Conservation (phyloP, 2,329 filamentous ascomycete genomes). For the Blastomyces parvus region DNA sequence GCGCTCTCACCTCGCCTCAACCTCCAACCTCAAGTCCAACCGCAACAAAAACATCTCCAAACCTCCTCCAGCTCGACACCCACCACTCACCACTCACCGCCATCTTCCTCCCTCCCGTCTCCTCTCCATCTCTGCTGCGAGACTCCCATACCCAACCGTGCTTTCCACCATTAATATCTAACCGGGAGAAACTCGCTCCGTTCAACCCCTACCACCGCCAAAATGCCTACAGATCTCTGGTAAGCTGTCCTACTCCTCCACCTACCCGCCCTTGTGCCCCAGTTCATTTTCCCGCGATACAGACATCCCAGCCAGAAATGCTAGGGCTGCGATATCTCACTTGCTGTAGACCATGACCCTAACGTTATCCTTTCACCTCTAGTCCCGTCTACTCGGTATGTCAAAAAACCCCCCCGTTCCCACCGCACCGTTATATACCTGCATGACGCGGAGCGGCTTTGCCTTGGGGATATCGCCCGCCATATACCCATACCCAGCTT, state of each 20-base stretch:
- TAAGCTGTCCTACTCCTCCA: slow-evolving; percentile 47
- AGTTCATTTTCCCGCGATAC: not conserved
- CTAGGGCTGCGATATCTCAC: not conserved
- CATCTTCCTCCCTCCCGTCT: slow-evolving; percentile 1
- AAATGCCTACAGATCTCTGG: slow-evolving; percentile 73
- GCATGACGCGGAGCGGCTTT: not conserved
- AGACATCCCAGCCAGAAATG: not conserved
- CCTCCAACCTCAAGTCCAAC: slow-evolving; percentile 1
- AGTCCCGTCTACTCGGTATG: slow-evolving; percentile 99
- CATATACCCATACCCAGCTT: slow-evolving; percentile 4
- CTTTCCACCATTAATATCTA: slow-evolving; percentile 5
- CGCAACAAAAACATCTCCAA: not conserved
- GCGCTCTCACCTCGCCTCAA: not conserved
- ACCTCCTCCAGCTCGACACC: not conserved
- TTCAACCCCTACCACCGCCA: not conserved
- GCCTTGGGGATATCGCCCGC: not conserved
- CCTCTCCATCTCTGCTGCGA: slow-evolving; percentile 1
- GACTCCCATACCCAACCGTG: not conserved
- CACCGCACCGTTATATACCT: too few relatives aligned
- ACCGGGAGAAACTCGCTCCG: slow-evolving; percentile 13
- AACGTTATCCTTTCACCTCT: slow-evolving; percentile 20
- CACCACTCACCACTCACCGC: not conserved
- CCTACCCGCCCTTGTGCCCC: slow-evolving; percentile 3
- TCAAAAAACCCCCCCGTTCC: slow-evolving; percentile 30
- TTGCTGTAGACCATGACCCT: not conserved